Percentiles rank a stretch among this genome's conserved stretches.
phyloP scores from a whole-genome alignment of 371 early-diverging fungal species.

The Mortierella polycephala region DNA sequence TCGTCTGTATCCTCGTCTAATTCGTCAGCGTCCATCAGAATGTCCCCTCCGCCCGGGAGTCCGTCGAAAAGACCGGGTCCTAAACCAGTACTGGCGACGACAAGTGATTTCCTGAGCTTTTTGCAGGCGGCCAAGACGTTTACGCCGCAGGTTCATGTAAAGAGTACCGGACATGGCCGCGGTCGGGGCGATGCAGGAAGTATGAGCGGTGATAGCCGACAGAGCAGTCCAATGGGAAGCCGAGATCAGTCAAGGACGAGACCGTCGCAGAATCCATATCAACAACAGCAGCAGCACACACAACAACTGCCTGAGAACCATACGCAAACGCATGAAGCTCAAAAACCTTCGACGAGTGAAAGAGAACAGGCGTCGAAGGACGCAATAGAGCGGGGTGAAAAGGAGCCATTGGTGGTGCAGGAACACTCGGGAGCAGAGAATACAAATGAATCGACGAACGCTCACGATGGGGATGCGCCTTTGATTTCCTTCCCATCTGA shows the following conservation, averaged over 20 bases:
- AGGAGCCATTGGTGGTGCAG: no score
- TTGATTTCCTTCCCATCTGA: no score
- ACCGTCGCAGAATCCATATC: background rate
- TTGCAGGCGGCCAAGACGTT: slow-evolving; percentile 18
- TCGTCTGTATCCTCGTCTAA: no score
- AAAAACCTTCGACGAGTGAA: no score
- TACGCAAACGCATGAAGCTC: background rate
- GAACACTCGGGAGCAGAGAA: no score
- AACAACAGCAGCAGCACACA: background rate
- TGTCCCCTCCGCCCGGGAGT: background rate
- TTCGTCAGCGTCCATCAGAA: background rate
- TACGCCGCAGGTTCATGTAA: slow-evolving; percentile 5
- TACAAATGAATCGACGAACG: no score
- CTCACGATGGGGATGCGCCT: no score
- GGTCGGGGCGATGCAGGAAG: slow-evolving; percentile 9
- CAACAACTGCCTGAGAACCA: background rate
- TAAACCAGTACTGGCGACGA: slow-evolving; percentile 10
- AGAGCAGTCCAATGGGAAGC: slow-evolving; percentile 9
- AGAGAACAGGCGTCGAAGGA: no score
- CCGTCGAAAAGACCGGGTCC: background rate
- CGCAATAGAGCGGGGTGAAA: no score
- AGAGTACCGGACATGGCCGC: background rate
- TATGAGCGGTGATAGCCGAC: background rate
- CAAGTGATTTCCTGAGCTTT: slow-evolving; percentile 27
- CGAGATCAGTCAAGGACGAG: slow-evolving; percentile 3